Conservation (phyloP, 148 eudicot genomes). For the Rhododendron kiyosumense region DNA sequence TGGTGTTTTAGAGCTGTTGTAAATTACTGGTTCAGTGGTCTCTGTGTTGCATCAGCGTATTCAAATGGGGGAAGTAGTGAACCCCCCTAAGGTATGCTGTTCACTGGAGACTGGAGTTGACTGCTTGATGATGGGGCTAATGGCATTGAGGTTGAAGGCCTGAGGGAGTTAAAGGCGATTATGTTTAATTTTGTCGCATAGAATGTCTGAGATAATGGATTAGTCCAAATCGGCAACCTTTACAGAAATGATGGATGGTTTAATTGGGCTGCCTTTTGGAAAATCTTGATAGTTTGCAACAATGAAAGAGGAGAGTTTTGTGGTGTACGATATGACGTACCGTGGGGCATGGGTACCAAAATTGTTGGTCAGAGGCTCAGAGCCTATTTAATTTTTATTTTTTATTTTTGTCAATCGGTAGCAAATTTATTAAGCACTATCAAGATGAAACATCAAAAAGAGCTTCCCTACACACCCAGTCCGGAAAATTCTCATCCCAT, state of each 20-base stretch:
- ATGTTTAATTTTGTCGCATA: background rate
- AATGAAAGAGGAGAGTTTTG: background rate
- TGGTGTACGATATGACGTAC: background rate
- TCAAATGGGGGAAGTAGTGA: background rate
- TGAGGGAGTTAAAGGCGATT: background rate
- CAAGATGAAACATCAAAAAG: too few species aligned
- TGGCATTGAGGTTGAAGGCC: background rate
- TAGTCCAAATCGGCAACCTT: background rate
- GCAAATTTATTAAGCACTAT: too few species aligned
- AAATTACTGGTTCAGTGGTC: background rate
- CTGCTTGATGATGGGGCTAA: background rate
- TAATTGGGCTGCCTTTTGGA: background rate
- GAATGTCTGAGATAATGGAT: background rate
- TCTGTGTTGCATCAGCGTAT: background rate
- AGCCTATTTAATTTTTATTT: background rate
- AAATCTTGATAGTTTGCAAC: background rate
- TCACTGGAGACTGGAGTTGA: background rate
- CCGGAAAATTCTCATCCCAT: too few species aligned
- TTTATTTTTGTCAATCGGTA: too few species aligned
- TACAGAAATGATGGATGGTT: background rate
- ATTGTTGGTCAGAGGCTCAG: background rate
- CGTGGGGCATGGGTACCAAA: background rate
- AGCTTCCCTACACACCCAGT: too few species aligned
- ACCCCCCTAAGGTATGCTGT: background rate
- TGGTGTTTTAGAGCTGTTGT: background rate